Evolutionary conservation across 148 eudicot species (phyloP), one percentile per base, ranked within the genome.

Genomic region (Talinum fruticosum): DNA sequence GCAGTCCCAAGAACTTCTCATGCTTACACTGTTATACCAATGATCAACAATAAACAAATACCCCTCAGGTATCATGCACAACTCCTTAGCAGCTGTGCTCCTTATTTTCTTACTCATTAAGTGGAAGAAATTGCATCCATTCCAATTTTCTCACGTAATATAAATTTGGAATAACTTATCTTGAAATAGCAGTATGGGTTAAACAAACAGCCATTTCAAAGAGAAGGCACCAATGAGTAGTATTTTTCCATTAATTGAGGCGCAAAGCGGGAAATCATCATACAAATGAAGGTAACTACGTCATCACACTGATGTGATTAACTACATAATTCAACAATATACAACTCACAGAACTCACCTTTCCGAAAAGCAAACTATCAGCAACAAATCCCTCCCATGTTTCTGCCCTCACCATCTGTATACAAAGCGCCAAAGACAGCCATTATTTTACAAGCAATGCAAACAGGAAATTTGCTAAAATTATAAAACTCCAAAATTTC

Each of bases 381-480:
- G 91, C 87, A 66, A 88, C 79, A 83, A 93, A 90, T 54, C 87
- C 91, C 76, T 96, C 99, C 94, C 92, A 90, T 34, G 94, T 87
- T 87, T 93, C 99, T 76, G 85, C 89, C 80, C 84, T 93, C 78
- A 93, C 93, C 86, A 90, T 77, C 99, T 96, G 83, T 29, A 66
- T 29, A 80, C 64, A 57, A 30, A 19, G 0, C 24, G 13, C 6
- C 1, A 34, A 29, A 74, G 66, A 71, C 29, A 45, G 34, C 23
- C 23, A 44, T 64, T 4, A 38, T 18, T 66, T 21, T 19, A 75
- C 2, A 66, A 51, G 45, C 75, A 81, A 62, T 69, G 1, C 37
- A 29, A 54, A 18, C 28, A 53, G 1, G 35, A 26, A 72, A 47
- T 19, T 2, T 8, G 7, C 16, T 23, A 66, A 2, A 57, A 57